Evolutionary conservation across 805 yeast species (phyloP), one percentile per base, ranked within the genome.

Genomic region (Wickerhamomyces strasburgensis): DNA sequence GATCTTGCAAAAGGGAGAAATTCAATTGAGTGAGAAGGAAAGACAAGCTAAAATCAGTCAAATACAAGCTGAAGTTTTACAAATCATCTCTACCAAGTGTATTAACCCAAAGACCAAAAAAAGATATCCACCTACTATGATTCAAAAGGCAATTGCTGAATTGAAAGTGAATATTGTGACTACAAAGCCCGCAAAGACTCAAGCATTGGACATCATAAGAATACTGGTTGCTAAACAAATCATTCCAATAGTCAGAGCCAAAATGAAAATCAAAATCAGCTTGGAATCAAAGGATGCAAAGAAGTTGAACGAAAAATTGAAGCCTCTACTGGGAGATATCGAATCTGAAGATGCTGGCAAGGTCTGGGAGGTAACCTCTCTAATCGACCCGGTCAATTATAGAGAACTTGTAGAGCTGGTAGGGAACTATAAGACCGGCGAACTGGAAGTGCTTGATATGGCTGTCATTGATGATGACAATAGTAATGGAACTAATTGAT

Each of bases 121-220:
- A 56, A 79, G 97, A 53, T 93, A 93, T 53, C 95, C 98, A 0
- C 93, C 96, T 9, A 76, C 95, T 1, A 89, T 93, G 82, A 84
- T 93, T 40, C 93, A 85, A 45, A 93, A 93, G 62, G 85, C 89
- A 0, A 65, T 93, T 38, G 69, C 71, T 29, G 85, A 83, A 49
- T 60, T 88, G 35, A 89, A 87, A 46, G 86, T 84, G 60, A 88
- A 87, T 56, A 72, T 85, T 47, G 77, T 77, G 14, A 72, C 89
- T 16, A 73, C 72, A 34, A 83, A 81, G 48, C 72, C 85, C 6
- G 84, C 95, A 19, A 93, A 93, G 60, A 70, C 73, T 10, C 96
- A 88, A 58, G 97, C 98, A 0, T 63, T 93, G 31, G 98, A 93
- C 38, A 96, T 95, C 4, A 89, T 93, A 47, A 84, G 77, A 54